Evolutionary conservation across 163 green algal species (phyloP).

Genomic region (Chloromonas sp.): DNA sequence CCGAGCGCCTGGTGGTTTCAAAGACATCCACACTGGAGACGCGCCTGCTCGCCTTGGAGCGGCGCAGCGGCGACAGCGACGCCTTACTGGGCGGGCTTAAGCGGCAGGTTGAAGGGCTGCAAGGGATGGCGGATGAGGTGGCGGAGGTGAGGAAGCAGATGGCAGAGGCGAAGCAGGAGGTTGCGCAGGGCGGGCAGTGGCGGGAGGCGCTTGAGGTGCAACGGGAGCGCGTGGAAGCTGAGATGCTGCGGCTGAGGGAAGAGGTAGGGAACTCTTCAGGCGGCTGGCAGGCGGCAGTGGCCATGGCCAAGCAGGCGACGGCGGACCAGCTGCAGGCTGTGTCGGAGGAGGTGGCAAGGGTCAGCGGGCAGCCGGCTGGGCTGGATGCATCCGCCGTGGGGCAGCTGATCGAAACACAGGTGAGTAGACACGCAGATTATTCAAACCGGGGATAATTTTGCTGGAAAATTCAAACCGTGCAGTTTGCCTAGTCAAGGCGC

Average conservation of each 20-base stretch:
- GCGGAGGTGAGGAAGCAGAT: neutral
- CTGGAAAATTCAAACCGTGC: no score
- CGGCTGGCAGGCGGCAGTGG: neutral
- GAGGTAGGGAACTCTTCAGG: neutral
- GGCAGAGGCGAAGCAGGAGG: neutral
- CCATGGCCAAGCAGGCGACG: neutral
- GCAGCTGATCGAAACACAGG: no score
- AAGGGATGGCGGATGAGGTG: neutral
- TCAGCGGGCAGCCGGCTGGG: no score
- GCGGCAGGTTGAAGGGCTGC: neutral
- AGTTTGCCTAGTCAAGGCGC: no score
- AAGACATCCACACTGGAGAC: neutral
- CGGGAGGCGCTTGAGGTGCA: no score
- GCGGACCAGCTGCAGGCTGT: neutral
- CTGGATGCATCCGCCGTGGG: no score
- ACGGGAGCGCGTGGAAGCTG: neutral
- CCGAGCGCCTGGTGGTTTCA: neutral
- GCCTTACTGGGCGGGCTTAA: neutral
- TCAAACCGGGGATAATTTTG: no score
- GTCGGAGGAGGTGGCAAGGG: neutral
- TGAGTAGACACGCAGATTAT: no score
- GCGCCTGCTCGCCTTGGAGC: neutral
- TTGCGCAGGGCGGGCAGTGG: neutral
- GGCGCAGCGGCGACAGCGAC: neutral
- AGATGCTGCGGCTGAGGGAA: neutral